Evolutionary conservation across 805 yeast genomes (phyloP).

Genomic region (Lipomyces starkeyi): DNA sequence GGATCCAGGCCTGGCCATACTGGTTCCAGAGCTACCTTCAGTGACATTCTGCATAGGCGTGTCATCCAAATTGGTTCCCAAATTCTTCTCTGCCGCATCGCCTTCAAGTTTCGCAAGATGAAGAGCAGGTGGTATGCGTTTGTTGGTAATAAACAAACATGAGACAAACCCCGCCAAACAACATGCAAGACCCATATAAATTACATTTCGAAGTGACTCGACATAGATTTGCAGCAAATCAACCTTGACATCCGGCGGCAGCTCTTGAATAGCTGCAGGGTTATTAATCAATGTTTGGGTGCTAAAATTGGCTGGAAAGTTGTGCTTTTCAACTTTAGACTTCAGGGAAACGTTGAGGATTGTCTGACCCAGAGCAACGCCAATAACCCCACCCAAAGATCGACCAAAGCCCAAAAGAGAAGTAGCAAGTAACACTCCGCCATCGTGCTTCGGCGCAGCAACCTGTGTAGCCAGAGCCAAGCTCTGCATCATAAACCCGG

Average conservation of each 20-base stretch:
- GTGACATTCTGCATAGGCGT: neutral
- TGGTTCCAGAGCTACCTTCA: neutral
- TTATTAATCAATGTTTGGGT: slow-evolving; percentile 2
- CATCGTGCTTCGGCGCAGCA: slow-evolving; percentile 14
- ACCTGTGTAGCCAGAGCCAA: slow-evolving; percentile 15
- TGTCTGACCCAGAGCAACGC: slow-evolving; percentile 43
- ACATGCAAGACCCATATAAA: slow-evolving; percentile 10
- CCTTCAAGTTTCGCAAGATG: neutral
- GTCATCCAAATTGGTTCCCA: neutral
- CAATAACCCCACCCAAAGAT: slow-evolving; percentile 44
- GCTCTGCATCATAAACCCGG: slow-evolving; percentile 47
- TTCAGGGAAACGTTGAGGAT: neutral
- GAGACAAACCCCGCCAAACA: neutral
- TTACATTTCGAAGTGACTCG: neutral
- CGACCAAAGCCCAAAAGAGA: slow-evolving; percentile 44
- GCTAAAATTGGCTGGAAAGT: neutral
- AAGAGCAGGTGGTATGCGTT: neutral
- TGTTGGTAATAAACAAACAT: slow-evolving; percentile 9
- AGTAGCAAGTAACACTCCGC: slow-evolving; percentile 42
- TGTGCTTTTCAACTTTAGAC: neutral
- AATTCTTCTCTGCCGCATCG: neutral
- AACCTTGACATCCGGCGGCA: neutral
- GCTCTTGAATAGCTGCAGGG: slow-evolving; percentile 5
- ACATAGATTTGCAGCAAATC: neutral
- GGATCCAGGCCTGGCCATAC: neutral